Conservation (phyloP, 2,329 filamentous ascomycete genomes). For the Elsinoe fawcettii region DNA sequence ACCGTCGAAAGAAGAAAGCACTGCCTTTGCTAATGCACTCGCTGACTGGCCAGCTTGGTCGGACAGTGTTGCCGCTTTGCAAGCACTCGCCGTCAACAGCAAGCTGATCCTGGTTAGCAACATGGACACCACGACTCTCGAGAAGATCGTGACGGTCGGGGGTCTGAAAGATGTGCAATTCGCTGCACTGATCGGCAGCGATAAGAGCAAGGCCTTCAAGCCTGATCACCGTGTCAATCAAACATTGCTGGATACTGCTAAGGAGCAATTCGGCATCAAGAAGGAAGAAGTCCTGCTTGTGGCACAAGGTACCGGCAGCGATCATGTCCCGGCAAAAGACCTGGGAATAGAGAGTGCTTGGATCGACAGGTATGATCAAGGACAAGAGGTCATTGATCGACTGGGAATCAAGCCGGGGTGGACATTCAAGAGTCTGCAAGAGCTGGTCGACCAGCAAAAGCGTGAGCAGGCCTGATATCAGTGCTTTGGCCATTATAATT, state of each 20-base stretch:
- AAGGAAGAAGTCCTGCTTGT: constrained; percentile 11
- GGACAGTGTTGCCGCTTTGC: background rate
- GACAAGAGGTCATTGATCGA: background rate
- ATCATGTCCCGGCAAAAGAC: constrained; percentile 10
- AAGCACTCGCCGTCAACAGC: background rate
- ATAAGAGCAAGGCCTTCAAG: constrained; percentile 11
- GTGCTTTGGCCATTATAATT: background rate
- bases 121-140: constrained; percentile 4
- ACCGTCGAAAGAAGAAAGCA: background rate
- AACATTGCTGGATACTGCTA: background rate
- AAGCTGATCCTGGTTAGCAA: constrained; percentile 10
- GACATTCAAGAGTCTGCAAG: background rate
- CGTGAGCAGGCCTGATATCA: background rate
- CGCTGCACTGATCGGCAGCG: constrained; percentile 10
- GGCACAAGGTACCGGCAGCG: constrained; percentile 6
- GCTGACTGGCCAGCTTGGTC: background rate
- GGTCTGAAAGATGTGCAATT: background rate
- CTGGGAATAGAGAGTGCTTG: constrained; percentile 11
- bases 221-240: constrained; percentile 14
- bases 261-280: background rate
- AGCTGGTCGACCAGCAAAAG: background rate
- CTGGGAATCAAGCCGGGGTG: background rate
- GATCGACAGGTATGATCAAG: constrained; percentile 10
- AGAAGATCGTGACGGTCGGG: background rate
- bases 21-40: background rate